phyloP scores from a whole-genome alignment of 768 basidiomycete species.

The Lyophyllum shimeji region DNA sequence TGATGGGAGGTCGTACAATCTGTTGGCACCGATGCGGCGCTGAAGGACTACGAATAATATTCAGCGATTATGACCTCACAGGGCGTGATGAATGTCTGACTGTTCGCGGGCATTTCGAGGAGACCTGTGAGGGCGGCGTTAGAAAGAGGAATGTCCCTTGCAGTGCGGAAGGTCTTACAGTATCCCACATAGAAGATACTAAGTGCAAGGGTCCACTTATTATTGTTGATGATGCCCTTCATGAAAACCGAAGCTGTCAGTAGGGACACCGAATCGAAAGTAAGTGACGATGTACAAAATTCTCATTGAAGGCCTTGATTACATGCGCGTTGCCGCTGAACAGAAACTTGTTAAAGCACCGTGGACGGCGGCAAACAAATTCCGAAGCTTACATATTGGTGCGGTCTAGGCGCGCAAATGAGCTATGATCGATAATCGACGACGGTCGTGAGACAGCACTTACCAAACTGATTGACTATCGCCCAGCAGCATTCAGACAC shows the following conservation, averaged over 20 bases:
- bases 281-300: constrained; percentile 38
- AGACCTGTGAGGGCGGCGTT: constrained; percentile 28
- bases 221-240: constrained; percentile 50
- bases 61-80: background rate
- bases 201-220: constrained; percentile 55
- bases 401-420: constrained; percentile 36
- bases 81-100: constrained; percentile 22
- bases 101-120: constrained; percentile 58
- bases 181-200: constrained; percentile 64
- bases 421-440: background rate
- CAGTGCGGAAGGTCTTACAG: constrained; percentile 31
- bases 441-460: constrained; percentile 4
- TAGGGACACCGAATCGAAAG: background rate
- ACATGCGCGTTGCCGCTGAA: constrained; percentile 57
- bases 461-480: constrained; percentile 49
- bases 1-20: constrained; percentile 40
- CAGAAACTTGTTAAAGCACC: background rate
- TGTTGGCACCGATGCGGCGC: constrained; percentile 55
- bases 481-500: constrained; percentile 16
- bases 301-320: constrained; percentile 48
- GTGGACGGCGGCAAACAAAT: background rate
- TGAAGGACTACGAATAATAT: constrained; percentile 41
- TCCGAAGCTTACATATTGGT: constrained; percentile 47
- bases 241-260: background rate
- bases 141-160: background rate